Base-by-base conservation (phyloP, 768 basidiomycete genomes). In the Russula griseocarnosa region DNA sequence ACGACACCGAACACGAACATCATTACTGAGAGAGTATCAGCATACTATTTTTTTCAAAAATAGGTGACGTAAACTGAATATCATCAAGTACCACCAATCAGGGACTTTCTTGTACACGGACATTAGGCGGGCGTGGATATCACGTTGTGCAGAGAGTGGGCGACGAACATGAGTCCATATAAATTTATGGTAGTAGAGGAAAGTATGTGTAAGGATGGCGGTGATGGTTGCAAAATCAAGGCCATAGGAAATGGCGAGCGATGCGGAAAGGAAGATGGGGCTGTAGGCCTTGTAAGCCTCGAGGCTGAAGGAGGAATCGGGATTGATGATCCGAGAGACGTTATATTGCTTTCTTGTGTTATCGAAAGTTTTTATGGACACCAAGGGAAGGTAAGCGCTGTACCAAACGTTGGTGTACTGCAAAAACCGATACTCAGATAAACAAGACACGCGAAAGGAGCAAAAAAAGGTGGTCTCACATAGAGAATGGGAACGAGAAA, bases 81-180 rank as follows among this genome's bases (percentile, higher is more conserved):
- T 79, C 49, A 79, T 70, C 10, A 77, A 72, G 72, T 92, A 94
- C 92, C 92, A 94, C 90, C 88, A 92, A 63, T 92, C 82, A 1
- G 91, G 92, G 18, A 93, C 86, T 71, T 87, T 88, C 3, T 77
- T 78, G 71, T 94, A 94, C 52, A 75, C 74, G 11, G 81, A 77
- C 92, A 94, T 94, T 40, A 94, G 78, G 16, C 90, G 83, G n/a
- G 89, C 88, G 69, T 94, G 92, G 65, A 94, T 83, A 75, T 94
- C 92, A 1, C 87, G 86, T 70, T 93, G 89, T 69, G 92, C 91
- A 49, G 81, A 74, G 75, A 92, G 81, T 14, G 89, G 81, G 58
- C 86, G 82, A 55, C 85, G 84, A 36, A 85, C 76, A 72, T 91
- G 89, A 0, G 73, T 75, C 84, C 83, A 87, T 59, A 93, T 88